These are phyloP conservation scores for Phytophthora idaei DNA, from an alignment of 352 stramenopile genomes.

Conservation along the genomic window DNA sequence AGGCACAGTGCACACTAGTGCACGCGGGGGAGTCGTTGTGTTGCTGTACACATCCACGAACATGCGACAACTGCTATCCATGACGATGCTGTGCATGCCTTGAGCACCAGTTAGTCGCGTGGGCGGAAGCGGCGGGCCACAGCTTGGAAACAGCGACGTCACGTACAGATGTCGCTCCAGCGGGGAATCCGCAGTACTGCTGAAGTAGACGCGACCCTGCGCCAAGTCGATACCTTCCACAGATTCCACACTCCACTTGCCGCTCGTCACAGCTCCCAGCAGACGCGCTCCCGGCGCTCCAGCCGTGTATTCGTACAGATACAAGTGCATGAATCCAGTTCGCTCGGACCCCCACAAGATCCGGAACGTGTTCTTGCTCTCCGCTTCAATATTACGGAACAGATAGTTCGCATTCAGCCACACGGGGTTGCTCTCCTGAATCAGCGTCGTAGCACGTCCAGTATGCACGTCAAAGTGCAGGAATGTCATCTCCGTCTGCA, in stretches of 20 bases:
- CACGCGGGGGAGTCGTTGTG: conserved; percentile 65
- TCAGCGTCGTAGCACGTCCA: conserved; percentile 70
- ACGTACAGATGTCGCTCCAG: conserved; percentile 94
- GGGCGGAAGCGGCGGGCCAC: conserved; percentile 45
- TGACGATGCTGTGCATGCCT: conserved; percentile 91
- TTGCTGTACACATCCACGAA: conserved; percentile 89
- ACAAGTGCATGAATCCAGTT: conserved; percentile 95
- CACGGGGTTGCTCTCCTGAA: conserved; percentile 89
- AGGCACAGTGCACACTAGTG: conserved; percentile 57
- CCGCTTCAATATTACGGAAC: conserved; percentile 85
- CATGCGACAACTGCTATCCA: conserved; percentile 84
- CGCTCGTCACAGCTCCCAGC: conserved; percentile 68
- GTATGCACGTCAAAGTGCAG: conserved; percentile 82
- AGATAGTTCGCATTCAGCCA: conserved; percentile 97
- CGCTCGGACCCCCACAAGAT: conserved; percentile 96
- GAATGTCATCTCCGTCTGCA: conserved; percentile 76
- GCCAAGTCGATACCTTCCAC: conserved; percentile 83
- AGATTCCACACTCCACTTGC: conserved; percentile 79
- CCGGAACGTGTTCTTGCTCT: conserved; percentile 87
- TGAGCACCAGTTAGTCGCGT: conserved; percentile 77
- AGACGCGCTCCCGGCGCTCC: conserved; percentile 42
- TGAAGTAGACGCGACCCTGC: conserved; percentile 89
- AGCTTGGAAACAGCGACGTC: conserved; percentile 59
- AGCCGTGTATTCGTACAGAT: conserved; percentile 93
- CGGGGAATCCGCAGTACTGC: conserved; percentile 83